Base-by-base conservation (phyloP, 2,329 filamentous ascomycete genomes). In the Anisogramma anomala region DNA sequence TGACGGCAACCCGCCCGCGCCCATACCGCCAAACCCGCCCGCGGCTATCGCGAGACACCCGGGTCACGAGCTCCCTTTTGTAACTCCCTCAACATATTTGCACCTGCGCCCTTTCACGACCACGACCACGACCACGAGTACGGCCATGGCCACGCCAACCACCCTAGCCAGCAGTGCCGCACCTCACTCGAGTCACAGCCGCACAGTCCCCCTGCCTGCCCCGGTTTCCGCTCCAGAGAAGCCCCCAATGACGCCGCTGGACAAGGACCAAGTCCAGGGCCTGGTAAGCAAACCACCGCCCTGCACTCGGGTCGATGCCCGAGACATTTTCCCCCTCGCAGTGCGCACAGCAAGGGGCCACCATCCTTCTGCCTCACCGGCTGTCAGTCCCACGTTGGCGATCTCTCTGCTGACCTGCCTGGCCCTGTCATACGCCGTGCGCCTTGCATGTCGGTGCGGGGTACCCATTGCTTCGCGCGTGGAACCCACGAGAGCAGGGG, bases 181-280 rank as follows among this genome's bases (percentile, higher is more conserved):
- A 26, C 15, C 38, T 34, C 38, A 27, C 58, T 28, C 27, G 34
- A 42, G 36, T 45, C 54, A 55, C 50, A 60, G 57, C 56, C 61
- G 58, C 55, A 60, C 62, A 53, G 57, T 63, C 18, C 26, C 41
- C 36, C 27, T 31, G 33, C 30, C 30, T 32, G 30, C 15, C 13
- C 30, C 18, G 30, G 30, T 18, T 18, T 15, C 30, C 14, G 36
- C 45, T 52, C 52, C 63, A 45, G 62, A 67, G 48, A 63, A 62
- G 46, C 46, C 46, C 36, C 43, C 37, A 30, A 65, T 69, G 60
- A 79, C 69, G 53, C 70, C 74, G 47, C 67, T 84, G 44, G 83
- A 89, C 60, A 77, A 71, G 64, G 83, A 88, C 57, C 82, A 88
- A 65, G 71, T 80, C 55, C 79, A 84, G 58, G 83, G 82, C 53